Conservation (phyloP, 208 protist genomes). For the Tritrichomonas musculus region DNA sequence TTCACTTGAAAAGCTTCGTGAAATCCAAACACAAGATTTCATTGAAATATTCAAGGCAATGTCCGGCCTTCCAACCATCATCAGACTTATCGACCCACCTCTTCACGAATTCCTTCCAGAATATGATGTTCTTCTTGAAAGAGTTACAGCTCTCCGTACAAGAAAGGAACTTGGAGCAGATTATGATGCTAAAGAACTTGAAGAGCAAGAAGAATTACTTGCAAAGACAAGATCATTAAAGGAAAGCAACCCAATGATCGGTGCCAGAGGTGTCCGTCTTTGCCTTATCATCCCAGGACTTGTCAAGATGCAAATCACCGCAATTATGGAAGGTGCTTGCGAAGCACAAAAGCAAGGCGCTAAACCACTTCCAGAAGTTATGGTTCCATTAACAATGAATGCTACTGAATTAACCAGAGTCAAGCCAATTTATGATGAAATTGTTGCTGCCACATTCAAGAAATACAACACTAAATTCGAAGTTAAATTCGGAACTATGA, state of each 20-base stretch:
- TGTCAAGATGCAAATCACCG: constrained; percentile 78
- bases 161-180: constrained; percentile 58
- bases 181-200: constrained; percentile 59
- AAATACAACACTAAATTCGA: not conserved
- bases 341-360: not conserved
- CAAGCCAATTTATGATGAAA: constrained; percentile 23
- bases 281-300: constrained; percentile 81
- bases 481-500: constrained; percentile 14
- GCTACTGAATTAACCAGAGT: not conserved
- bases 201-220: not conserved
- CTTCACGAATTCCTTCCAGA: constrained; percentile 68
- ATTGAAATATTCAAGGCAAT: not conserved
- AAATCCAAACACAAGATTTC: not conserved
- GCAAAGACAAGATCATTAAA: constrained; percentile 29
- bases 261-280: constrained; percentile 76
- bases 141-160: constrained; percentile 54
- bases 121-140: constrained; percentile 57
- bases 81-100: not conserved
- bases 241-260: constrained; percentile 87
- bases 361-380: not conserved
- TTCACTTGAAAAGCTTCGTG: not conserved
- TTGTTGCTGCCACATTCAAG: not conserved
- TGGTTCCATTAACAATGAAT: constrained; percentile 31
- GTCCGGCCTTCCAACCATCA: not conserved
- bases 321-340: not conserved